phyloP scores from a whole-genome alignment of 192 early-diverging fungal species.

The Backusella morwellensis region DNA sequence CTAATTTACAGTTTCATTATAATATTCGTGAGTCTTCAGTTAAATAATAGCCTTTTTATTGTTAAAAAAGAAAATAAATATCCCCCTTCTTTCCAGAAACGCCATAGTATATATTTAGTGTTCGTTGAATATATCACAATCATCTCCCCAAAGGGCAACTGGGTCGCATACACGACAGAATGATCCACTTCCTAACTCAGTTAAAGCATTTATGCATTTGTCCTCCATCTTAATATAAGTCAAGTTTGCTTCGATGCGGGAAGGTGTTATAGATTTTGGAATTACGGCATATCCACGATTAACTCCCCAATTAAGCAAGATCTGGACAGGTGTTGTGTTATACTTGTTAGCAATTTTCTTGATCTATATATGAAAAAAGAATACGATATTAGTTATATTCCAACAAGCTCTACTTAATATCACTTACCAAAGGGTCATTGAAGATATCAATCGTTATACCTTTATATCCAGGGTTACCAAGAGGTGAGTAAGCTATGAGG shows the following conservation, averaged over 20 bases:
- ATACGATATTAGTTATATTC: neutral
- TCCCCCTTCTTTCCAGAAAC: neutral
- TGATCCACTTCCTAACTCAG: constrained; percentile 12
- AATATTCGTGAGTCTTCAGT: too few species aligned
- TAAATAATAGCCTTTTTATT: neutral
- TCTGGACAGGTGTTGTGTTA: constrained; percentile 47
- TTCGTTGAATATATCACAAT: neutral
- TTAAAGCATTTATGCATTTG: constrained; percentile 21
- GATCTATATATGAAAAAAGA: constrained; percentile 28
- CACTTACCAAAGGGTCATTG: neutral
- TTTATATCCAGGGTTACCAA: constrained; percentile 47
- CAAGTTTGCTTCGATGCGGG: constrained; percentile 55
- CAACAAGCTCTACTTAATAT: neutral
- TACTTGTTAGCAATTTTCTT: constrained; percentile 43
- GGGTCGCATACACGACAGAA: neutral
- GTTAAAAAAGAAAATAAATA: neutral
- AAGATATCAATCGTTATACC: neutral
- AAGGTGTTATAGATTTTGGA: constrained; percentile 59
- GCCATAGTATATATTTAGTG: neutral
- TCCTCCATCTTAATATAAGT: constrained; percentile 38
- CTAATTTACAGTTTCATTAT: too few species aligned
- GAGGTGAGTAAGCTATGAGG: constrained; percentile 73
- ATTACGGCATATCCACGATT: constrained; percentile 56
- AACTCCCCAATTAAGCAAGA: constrained; percentile 55
- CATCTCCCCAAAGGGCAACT: neutral